Conservation (phyloP, 2,329 filamentous ascomycete genomes). For the Fusarium oligoseptatum region DNA sequence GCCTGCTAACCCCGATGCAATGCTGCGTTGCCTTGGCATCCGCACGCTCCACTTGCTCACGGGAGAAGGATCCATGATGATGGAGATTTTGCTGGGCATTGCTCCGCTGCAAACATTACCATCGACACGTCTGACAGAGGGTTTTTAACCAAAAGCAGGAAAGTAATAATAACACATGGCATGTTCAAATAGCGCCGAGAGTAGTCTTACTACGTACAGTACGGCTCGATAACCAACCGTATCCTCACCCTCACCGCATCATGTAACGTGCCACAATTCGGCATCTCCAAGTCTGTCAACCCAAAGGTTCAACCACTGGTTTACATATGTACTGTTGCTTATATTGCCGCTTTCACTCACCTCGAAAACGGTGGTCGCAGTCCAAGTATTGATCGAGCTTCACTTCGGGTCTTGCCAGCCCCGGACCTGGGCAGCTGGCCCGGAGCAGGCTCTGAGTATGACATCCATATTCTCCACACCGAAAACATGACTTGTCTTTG, state of each 20-base stretch:
- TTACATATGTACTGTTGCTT: not conserved
- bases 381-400: not conserved
- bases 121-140: not conserved
- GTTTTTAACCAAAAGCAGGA: not conserved
- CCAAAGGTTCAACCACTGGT: not conserved
- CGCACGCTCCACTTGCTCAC: not conserved
- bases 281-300: not conserved
- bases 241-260: not conserved
- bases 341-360: not conserved
- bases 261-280: not conserved
- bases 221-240: not conserved
- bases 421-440: not conserved
- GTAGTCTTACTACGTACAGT: not conserved
- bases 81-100: not conserved
- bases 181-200: not conserved
- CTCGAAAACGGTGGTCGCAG: not conserved
- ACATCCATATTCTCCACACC: not conserved
- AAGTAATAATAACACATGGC: not conserved
- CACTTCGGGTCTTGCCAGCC: not conserved
- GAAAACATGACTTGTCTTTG: not conserved
- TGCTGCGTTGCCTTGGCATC: constrained; percentile 27
- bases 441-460: not conserved
- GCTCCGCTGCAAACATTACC: not conserved
- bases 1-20: constrained; percentile 5
- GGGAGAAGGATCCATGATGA: not conserved